Evolutionary conservation across 225 moss, liverwort and hornwort species (phyloP), one percentile per base, ranked within the genome.

Genomic region (Pleurozium schreberi): DNA sequence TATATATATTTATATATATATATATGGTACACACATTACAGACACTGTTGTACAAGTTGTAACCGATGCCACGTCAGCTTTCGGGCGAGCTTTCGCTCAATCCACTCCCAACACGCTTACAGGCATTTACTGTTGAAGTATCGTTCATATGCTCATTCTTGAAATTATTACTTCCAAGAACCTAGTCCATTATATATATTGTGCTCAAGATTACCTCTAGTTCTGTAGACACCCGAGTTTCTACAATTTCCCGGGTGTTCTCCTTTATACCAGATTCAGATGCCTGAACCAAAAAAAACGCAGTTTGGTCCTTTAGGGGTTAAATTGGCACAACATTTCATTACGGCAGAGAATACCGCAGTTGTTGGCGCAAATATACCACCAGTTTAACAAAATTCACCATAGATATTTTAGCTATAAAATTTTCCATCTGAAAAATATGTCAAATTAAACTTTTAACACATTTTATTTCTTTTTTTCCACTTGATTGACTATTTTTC

Each of bases 341-440:
- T n/a, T n/a, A n/a, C n/a, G n/a, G n/a, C n/a, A n/a, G n/a, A n/a
- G n/a, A n/a, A n/a, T n/a, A n/a, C n/a, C n/a, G n/a, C n/a, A n/a
- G n/a, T n/a, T n/a, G n/a, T n/a, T n/a, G n/a, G n/a, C n/a, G n/a
- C n/a, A n/a, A n/a, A n/a, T n/a, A n/a, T n/a, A n/a, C n/a, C n/a
- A n/a, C n/a, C n/a, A n/a, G n/a, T n/a, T n/a, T n/a, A n/a, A n/a
- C n/a, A n/a, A n/a, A n/a, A n/a, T n/a, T n/a, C n/a, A n/a, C n/a
- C n/a, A n/a, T n/a, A n/a, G 52, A 52, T 52, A 52, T 28, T 73
- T 74, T 45, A 47, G 47, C 18, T 74, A 18, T 30, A 47, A 18
- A 47, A 11, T 6, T 30, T 45, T 30, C 0, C 3, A 18, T 11
- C 4, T 0, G 0, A 31, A 11, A 33, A 75, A 20, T 7, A 75